phyloP scores from a whole-genome alignment of 2,329 filamentous ascomycete species.

The Neofusicoccum cordaticola region DNA sequence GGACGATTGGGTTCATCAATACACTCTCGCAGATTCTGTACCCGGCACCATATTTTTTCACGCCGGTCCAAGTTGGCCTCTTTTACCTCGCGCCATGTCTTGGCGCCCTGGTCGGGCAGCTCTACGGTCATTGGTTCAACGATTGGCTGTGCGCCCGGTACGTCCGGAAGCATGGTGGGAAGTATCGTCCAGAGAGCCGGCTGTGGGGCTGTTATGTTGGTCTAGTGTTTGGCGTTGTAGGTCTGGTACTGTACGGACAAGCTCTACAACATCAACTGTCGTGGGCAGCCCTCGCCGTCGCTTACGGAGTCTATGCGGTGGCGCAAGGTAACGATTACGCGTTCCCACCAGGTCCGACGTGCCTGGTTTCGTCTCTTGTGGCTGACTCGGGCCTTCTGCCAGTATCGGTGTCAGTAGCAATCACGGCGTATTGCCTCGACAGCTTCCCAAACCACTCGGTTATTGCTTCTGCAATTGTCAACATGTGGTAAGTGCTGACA shows the following conservation, averaged over 20 bases:
- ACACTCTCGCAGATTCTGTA: conserved; percentile 25
- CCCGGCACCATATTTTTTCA: conserved; percentile 20
- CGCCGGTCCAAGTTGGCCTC: conserved; percentile 24
- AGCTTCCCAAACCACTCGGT: conserved; percentile 31
- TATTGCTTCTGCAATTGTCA: conserved; percentile 32
- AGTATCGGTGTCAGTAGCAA: conserved; percentile 19
- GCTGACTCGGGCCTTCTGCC: not conserved
- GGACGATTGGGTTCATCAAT: conserved; percentile 27
- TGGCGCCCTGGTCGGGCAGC: conserved; percentile 30
- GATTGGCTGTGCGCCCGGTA: conserved; percentile 33
- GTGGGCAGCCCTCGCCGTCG: conserved; percentile 32
- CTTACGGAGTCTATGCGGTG: conserved; percentile 27
- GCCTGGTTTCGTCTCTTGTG: not conserved
- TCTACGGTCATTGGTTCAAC: conserved; percentile 37
- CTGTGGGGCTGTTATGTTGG: conserved; percentile 32
- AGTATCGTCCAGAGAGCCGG: conserved; percentile 28
- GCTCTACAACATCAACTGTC: conserved; percentile 32
- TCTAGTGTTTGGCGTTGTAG: conserved; percentile 30
- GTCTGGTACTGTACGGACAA: conserved; percentile 33
- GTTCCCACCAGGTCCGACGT: not conserved
- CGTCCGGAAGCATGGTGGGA: conserved; percentile 26
- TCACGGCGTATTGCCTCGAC: conserved; percentile 35
- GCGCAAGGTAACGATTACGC: conserved; percentile 6
- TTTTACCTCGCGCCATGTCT: conserved; percentile 35
- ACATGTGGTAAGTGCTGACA: conserved; percentile 21